Evolutionary conservation across 441 rosid genomes (phyloP), one percentile per base, ranked within the genome.

Genomic region (Macaranga tanarius): DNA sequence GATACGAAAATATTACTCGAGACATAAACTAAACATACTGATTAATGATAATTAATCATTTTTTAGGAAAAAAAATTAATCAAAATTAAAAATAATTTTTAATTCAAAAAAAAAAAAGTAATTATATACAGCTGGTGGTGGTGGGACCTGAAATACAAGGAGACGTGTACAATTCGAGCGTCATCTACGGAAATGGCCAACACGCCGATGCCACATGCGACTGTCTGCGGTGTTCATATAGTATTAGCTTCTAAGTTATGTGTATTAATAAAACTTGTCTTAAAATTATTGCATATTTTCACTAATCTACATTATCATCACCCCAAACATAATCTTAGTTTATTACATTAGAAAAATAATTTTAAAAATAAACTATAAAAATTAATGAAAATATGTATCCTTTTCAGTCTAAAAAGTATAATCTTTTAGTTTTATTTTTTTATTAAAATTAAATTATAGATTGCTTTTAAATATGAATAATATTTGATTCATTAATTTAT

Each of bases 131-230:
- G 85, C 47, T 42, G 47, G 72, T 76, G 74, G 72, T 12, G 12
- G 69, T 61, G 76, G 80, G 75, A 57, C 78, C 67, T 23, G 3
- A 0, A 13, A 7, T 42, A 0, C 47, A 59, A 1, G 40, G 76
- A 77, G 50, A 83, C 80, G 82, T 70, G 81, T 64, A 40, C 44
- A 54, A 0, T 25, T 10, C 0, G 28, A 1, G 70, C 83, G 55
- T 51, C 76, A 38, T 72, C 72, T 61, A 69, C 80, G 86, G 67
- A 64, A n/a, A 48, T 40, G 55, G 16, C 67, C 73, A 44, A 26
- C 77, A 26, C 10, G 73, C 71, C 65, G 34, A 62, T 16, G 70
- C 84, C 85, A 80, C 81, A 63, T 74, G 77, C 62, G 68, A 19
- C 15, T 23, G 69, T 38, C 73, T 64, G 45, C 59, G 6, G 16